phyloP scores from a whole-genome alignment of 2,329 filamentous ascomycete species.

The Westerdykella aurantiaca region DNA sequence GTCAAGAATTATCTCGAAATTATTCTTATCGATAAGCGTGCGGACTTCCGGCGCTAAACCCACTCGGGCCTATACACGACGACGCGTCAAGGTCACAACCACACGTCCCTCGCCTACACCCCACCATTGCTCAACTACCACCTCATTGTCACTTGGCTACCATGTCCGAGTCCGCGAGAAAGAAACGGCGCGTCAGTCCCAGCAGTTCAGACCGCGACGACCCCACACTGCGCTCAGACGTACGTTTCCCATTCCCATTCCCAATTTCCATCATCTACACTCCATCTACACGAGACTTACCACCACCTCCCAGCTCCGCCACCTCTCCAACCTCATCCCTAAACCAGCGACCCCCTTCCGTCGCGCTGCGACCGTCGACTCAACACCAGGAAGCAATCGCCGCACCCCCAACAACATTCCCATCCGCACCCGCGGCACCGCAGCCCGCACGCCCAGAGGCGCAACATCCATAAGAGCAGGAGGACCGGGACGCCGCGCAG shows the following conservation, averaged over 20 bases:
- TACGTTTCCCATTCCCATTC: constrained; percentile 6
- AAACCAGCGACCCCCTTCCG: constrained; percentile 32
- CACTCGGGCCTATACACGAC: neutral
- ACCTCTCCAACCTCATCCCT: constrained; percentile 22
- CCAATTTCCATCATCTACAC: neutral
- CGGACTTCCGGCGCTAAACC: constrained; percentile 4
- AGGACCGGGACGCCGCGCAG: constrained; percentile 31
- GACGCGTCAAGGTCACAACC: too few relatives aligned
- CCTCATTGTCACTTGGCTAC: neutral
- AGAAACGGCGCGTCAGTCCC: constrained; percentile 31
- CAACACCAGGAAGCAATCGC: constrained; percentile 26
- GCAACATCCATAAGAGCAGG: constrained; percentile 26
- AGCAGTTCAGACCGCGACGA: constrained; percentile 10
- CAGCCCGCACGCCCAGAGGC: constrained; percentile 28
- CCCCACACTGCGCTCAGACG: constrained; percentile 16
- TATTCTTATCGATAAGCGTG: constrained; percentile 28
- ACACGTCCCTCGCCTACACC: neutral
- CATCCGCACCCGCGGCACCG: constrained; percentile 32
- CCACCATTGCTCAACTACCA: constrained; percentile 4
- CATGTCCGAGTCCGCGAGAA: constrained; percentile 36
- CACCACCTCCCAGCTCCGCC: constrained; percentile 21
- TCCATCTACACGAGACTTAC: neutral
- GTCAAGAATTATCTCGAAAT: neutral
- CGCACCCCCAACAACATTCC: constrained; percentile 24
- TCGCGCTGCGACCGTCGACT: constrained; percentile 31